Conservation (phyloP, 108 stramenopile species). For the Tribonema minus region DNA sequence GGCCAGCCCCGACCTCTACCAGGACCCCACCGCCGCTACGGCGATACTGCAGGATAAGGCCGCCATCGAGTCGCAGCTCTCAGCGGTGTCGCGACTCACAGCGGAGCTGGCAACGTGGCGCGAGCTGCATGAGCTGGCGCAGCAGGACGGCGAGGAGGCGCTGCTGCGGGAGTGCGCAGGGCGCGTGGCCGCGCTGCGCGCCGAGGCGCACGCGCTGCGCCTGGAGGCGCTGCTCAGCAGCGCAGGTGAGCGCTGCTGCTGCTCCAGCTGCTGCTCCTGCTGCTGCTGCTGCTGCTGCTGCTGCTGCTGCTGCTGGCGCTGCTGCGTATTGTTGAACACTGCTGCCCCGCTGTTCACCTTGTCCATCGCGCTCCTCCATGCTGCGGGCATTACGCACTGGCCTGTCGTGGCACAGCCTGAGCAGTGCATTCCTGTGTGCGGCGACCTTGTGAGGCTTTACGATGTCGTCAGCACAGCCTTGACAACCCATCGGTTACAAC, state of each 20-base stretch:
- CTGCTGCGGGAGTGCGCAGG: not conserved
- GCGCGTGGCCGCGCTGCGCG: not conserved
- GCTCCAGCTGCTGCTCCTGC: not conserved
- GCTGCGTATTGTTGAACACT: no score
- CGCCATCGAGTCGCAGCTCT: slow-evolving; percentile 17
- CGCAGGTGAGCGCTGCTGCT: not conserved
- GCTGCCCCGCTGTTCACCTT: no score
- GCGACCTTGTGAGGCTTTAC: no score
- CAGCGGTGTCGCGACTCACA: slow-evolving; percentile 1
- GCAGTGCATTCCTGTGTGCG: no score
- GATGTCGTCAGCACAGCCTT: no score
- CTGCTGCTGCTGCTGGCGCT: not conserved
- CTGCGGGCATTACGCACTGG: no score
- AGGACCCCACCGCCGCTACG: slow-evolving; percentile 7
- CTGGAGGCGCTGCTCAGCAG: not conserved
- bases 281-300: not conserved
- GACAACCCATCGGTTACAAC: no score
- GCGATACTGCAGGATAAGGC: slow-evolving; percentile 28
- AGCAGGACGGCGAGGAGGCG: not conserved
- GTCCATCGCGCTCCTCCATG: no score
- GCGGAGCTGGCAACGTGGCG: slow-evolving; percentile 19
- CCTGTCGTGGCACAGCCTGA: no score
- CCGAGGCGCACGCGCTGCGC: not conserved
- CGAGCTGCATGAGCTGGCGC: slow-evolving; percentile 10
- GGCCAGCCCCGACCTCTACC: slow-evolving; percentile 30